These are phyloP conservation scores for Candida sp. DNA, from an alignment of 1,139 yeast species.

Conservation along the genomic window DNA sequence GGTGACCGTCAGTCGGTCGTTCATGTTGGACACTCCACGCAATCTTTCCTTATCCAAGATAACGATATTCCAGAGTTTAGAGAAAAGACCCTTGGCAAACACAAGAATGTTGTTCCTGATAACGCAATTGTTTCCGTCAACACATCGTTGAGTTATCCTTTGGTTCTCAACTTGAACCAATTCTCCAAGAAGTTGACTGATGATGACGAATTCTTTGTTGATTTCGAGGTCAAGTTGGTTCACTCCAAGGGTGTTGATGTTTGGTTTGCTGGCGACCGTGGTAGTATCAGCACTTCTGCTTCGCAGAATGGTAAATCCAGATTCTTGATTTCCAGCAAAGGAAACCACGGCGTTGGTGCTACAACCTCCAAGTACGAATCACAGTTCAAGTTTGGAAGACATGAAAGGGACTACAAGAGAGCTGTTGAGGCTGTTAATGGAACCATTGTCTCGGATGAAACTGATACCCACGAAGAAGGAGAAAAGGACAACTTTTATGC, in stretches of 20 bases:
- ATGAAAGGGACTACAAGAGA: conserved; percentile 35
- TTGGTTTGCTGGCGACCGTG: conserved; percentile 21
- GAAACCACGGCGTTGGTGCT: conserved; percentile 57
- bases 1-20: conserved; percentile 39
- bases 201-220: conserved; percentile 19
- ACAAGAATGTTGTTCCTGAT: background rate
- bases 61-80: conserved; percentile 14
- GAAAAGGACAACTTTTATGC: background rate
- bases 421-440: conserved; percentile 47
- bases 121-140: conserved; percentile 21
- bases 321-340: conserved; percentile 46
- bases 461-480: conserved; percentile 2
- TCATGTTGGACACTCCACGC: conserved; percentile 26
- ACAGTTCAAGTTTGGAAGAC: conserved; percentile 22
- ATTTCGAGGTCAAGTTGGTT: conserved; percentile 22
- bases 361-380: conserved; percentile 41
- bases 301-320: conserved; percentile 51
- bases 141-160: conserved; percentile 24
- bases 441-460: conserved; percentile 29
- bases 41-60: conserved; percentile 21
- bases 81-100: background rate
- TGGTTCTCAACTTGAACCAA: conserved; percentile 19
- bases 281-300: conserved; percentile 20
- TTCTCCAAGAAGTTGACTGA: conserved; percentile 9
- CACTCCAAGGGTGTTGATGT: conserved; percentile 18